A percentile compares a stretch with the other conserved stretches of the same genome.
Conservation (phyloP, 2,329 filamentous ascomycete genomes). For the Beauveria bassiana region DNA sequence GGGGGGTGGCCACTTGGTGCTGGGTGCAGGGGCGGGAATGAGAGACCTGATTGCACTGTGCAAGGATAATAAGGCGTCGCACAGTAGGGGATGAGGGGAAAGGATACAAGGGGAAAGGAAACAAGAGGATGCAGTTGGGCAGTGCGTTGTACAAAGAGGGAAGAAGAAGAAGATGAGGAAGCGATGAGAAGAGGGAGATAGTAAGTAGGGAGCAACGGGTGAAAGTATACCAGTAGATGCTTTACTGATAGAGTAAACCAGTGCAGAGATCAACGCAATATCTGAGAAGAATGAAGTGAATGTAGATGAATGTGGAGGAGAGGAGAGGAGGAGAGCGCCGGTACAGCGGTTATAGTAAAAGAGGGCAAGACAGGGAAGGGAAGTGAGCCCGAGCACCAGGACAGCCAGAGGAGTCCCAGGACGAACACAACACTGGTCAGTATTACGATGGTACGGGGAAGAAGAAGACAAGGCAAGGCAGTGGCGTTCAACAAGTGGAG, state of each 20-base stretch:
- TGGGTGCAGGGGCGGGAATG: neutral
- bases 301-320: neutral
- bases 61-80: neutral
- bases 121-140: neutral
- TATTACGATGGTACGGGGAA: neutral
- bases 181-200: neutral
- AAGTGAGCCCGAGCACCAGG: neutral
- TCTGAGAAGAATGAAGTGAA: neutral
- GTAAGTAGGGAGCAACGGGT: neutral
- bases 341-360: neutral
- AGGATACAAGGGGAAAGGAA: neutral
- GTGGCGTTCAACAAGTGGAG: constrained; percentile 8
- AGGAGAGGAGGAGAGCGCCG: neutral
- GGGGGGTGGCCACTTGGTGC: constrained; percentile 16
- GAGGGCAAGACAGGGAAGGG: neutral
- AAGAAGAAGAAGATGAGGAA: neutral
- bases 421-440: neutral
- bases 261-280: constrained; percentile 3
- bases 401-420: neutral
- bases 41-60: neutral
- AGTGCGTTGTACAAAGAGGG: neutral
- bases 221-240: neutral
- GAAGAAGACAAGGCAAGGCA: neutral
- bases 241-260: neutral
- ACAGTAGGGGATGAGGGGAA: neutral